Base-by-base conservation (phyloP, 441 rosid species). In the Aquilaria agallochum region DNA sequence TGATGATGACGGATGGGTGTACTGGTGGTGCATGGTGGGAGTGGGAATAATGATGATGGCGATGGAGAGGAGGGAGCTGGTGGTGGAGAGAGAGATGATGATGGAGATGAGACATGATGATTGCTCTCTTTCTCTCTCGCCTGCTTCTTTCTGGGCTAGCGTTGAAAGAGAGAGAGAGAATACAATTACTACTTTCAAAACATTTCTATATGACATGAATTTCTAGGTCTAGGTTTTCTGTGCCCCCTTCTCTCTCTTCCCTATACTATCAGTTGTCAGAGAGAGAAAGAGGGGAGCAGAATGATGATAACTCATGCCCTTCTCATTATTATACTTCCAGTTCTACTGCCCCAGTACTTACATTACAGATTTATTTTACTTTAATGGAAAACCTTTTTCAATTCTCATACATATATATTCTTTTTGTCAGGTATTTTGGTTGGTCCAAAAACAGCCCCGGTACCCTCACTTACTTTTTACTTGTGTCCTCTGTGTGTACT, bases 31-130 rank as follows among this genome's bases (percentile, higher is more conserved):
- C 27, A 20, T 20, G 27, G 27, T 20, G 27, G 27, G 27, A 20
- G 27, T 20, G 27, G 27, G 27, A 36, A 36, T 36, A 59, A 50
- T 59, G 56, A 70, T 66, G 74, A 74, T 74, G 72, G 65, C 52
- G 63, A 56, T 5, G 54, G 60, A 48, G 74, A 42, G 47, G 62
- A 49, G 13, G 36, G 12, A 20, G 27, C 27, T 20, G 27, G 27
- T 20, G 27, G 27, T 20, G 40, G 49, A 51, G 56, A 60, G 42
- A 63, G 69, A 55, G 40, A 53, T 47, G 60, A 64, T 73, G 67
- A 13, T 54, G 60, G 64, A 42, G 58, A 5, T 55, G 58, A 4
- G n/a, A 30, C 13, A 11, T 55, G 57, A 27, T 27, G 61, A 33
- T 56, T 11, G 44, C 15, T 50, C 42, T 31, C 12, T 40, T 11